Evolutionary conservation across 2,329 filamentous ascomycete species (phyloP).

Genomic region (Microsporum audouinii): DNA sequence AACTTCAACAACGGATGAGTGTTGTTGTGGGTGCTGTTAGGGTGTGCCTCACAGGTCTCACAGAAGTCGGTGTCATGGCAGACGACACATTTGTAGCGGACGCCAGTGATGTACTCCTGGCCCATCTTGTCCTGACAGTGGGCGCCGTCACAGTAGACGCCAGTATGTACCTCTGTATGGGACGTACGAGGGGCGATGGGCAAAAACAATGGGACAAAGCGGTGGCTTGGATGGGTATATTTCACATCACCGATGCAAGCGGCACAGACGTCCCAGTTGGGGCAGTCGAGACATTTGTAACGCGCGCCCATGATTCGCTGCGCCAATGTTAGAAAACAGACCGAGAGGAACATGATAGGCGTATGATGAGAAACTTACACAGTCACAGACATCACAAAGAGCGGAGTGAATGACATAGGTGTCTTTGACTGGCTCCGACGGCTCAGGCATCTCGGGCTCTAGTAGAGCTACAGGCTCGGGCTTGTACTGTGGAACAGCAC

Average conservation of each 20-base stretch:
- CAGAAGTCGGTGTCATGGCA: slow-evolving; percentile 95
- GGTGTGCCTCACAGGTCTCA: slow-evolving; percentile 80
- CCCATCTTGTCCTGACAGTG: slow-evolving; percentile 50
- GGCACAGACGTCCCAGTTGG: slow-evolving; percentile 92
- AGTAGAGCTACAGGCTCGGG: neutral
- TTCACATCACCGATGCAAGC: slow-evolving; percentile 57
- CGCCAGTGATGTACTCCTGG: slow-evolving; percentile 57
- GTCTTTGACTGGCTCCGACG: slow-evolving; percentile 49
- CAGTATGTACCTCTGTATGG: slow-evolving; percentile 52
- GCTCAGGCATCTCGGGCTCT: slow-evolving; percentile 22
- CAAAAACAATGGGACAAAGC: slow-evolving; percentile 80
- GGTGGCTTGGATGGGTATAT: slow-evolving; percentile 66
- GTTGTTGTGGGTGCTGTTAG: slow-evolving; percentile 74
- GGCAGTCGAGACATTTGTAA: slow-evolving; percentile 93
- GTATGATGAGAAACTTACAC: slow-evolving; percentile 32
- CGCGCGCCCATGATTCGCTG: slow-evolving; percentile 70
- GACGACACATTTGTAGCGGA: slow-evolving; percentile 93
- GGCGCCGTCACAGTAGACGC: slow-evolving; percentile 91
- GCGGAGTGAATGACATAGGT: slow-evolving; percentile 68
- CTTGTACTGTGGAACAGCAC: neutral
- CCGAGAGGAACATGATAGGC: neutral
- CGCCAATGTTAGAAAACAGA: neutral
- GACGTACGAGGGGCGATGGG: slow-evolving; percentile 42
- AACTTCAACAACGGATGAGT: slow-evolving; percentile 98
- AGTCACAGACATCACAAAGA: slow-evolving; percentile 89